Conservation (phyloP, 257 asterid genomes). For the Dorcoceras hygrometricum region DNA sequence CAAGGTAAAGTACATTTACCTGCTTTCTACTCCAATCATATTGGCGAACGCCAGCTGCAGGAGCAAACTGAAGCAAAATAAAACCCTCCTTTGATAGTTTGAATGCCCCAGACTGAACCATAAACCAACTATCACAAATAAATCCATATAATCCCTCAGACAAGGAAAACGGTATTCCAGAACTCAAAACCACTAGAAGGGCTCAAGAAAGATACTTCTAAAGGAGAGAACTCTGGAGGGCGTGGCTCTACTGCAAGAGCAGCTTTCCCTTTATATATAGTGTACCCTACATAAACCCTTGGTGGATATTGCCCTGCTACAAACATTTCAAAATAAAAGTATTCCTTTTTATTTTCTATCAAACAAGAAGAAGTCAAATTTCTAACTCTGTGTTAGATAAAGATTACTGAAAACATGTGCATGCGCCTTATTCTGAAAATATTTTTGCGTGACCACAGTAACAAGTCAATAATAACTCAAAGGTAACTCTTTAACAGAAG, state of each 20-base stretch:
- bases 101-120: constrained; percentile 84
- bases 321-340: constrained; percentile 6
- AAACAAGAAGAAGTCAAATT: background rate
- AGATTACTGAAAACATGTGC: constrained; percentile 6
- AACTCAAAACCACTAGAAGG: background rate
- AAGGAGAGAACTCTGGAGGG: constrained; percentile 78
- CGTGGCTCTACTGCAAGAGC: constrained; percentile 82
- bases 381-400: background rate
- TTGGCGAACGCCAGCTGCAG: constrained; percentile 85
- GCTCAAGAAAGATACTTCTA: constrained; percentile 50
- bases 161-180: constrained; percentile 2
- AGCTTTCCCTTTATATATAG: constrained; percentile 92
- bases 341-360: background rate
- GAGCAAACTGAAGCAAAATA: constrained; percentile 88
- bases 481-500: background rate
- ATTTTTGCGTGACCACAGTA: no score
- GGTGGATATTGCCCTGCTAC: constrained; percentile 55
- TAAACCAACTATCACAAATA: constrained; percentile 21
- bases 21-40: constrained; percentile 96
- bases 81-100: constrained; percentile 82
- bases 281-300: constrained; percentile 76
- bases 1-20: constrained; percentile 38
- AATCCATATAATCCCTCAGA: background rate
- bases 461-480: background rate
- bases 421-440: background rate